These are phyloP conservation scores for Sugiyamaella pinicola DNA, from an alignment of 1,139 yeast genomes.

Conservation along the genomic window DNA sequence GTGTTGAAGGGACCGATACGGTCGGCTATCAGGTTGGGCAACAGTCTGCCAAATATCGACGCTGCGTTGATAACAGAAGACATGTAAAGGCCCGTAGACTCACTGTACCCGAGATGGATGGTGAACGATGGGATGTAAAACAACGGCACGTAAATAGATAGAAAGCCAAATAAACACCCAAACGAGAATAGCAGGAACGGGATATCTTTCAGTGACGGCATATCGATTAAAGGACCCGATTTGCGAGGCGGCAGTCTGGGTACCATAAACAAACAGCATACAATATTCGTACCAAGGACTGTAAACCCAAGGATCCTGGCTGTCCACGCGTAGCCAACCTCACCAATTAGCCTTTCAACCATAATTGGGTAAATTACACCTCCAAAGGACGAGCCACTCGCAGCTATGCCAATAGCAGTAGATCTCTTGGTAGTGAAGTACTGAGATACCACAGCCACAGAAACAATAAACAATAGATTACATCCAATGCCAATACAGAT, in stretches of 20 bases:
- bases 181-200: constrained; percentile 36
- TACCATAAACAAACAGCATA: constrained; percentile 29
- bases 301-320: constrained; percentile 40
- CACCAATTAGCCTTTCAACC: constrained; percentile 35
- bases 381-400: constrained; percentile 58
- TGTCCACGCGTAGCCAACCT: constrained; percentile 42
- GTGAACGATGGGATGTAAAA: constrained; percentile 41
- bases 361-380: constrained; percentile 42
- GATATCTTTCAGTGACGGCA: constrained; percentile 36
- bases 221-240: constrained; percentile 35
- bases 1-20: constrained; percentile 50
- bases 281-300: constrained; percentile 30
- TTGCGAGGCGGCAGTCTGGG: constrained; percentile 38
- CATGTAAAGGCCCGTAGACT: constrained; percentile 33
- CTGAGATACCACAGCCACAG: constrained; percentile 43
- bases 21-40: constrained; percentile 52
- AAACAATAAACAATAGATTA: constrained; percentile 42
- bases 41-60: constrained; percentile 52
- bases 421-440: constrained; percentile 58
- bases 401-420: constrained; percentile 57
- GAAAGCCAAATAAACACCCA: constrained; percentile 38
- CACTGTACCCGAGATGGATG: constrained; percentile 28
- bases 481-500: constrained; percentile 56
- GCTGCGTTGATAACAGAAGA: constrained; percentile 55
- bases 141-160: constrained; percentile 40